Evolutionary conservation across 257 asterid species (phyloP), one percentile per base, ranked within the genome.

Genomic region (Datura wrightii): DNA sequence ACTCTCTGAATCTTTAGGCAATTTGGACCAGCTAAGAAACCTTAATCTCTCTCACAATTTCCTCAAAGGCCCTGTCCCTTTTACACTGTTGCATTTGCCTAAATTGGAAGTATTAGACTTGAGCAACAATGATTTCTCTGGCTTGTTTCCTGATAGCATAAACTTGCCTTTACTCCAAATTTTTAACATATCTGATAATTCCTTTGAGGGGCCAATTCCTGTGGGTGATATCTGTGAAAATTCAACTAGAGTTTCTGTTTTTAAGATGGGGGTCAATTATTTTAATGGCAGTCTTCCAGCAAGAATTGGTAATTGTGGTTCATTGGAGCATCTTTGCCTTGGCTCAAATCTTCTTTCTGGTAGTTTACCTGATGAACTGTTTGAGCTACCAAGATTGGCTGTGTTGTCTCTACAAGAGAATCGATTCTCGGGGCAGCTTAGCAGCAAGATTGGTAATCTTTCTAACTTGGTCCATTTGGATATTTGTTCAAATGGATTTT

Each of bases 21-120:
- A 79, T 85, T 88, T 94, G 94, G 93, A 88, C 36, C 90, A 92
- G 86, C 94, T 94, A 2, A 89, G 84, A 86, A 87, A 91, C 88
- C 97, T 94, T 11, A 92, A 93, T 86, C 90, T 94, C 19, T 91
- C 98, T 60, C 88, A 79, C 60, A 95, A 95, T 89, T 84, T 42
- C 76, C 89, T 95, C 10, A 79, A 69, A 82, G 96, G 96, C 85
- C 39, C 90, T 8, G 79, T 95, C 39, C 97, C 97, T n/a, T 67
- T 62, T 13, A 87, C 92, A 16, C 85, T 95, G 65, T 59, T 92
- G 52, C 92, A 88, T 80, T 82, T 93, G 91, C 94, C 93, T 19
- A 18, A 82, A 3, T 84, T 95, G 18, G 92, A 92, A 71, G 85
- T 85, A 60, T 79, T 95, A 44, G 97, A 95, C 87, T 85, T 95